Evolutionary conservation across 257 asterid genomes (phyloP).

Genomic region (Jasminum sambac): DNA sequence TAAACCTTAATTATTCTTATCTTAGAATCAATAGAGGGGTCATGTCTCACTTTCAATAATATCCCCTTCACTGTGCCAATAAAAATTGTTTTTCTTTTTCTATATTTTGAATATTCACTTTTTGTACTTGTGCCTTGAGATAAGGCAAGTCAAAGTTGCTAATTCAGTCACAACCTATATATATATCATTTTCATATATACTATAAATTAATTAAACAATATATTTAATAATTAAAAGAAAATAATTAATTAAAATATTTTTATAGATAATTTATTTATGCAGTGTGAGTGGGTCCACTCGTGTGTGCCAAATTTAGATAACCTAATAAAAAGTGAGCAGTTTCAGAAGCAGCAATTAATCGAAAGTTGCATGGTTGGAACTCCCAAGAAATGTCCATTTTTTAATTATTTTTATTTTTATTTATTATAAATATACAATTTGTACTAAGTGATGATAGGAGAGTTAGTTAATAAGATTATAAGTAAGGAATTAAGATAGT

Average conservation of each 20-base stretch:
- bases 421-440: too few relatives aligned
- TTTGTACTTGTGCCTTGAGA: conserved; percentile 54
- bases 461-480: conserved; percentile 7
- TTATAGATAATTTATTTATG: neutral
- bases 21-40: conserved; percentile 29
- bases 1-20: conserved; percentile 29
- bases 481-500: neutral
- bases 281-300: conserved; percentile 48
- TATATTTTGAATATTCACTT: conserved; percentile 60
- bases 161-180: neutral
- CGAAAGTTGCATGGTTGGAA: conserved; percentile 69
- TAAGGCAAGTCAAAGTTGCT: conserved; percentile 37
- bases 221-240: too few relatives aligned
- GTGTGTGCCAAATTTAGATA: conserved; percentile 67
- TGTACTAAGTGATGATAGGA: neutral
- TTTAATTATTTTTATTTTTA: neutral
- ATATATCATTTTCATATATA: too few relatives aligned
- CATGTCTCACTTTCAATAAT: conserved; percentile 37
- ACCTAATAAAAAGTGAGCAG: neutral
- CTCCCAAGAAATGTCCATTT: conserved; percentile 37
- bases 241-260: too few relatives aligned
- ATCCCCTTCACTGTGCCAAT: conserved; percentile 35
- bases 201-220: too few relatives aligned
- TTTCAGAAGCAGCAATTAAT: conserved; percentile 39
- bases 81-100: conserved; percentile 49